These are phyloP conservation scores for Glaciozyma martinii DNA, from an alignment of 768 basidiomycete genomes.

Conservation along the genomic window DNA sequence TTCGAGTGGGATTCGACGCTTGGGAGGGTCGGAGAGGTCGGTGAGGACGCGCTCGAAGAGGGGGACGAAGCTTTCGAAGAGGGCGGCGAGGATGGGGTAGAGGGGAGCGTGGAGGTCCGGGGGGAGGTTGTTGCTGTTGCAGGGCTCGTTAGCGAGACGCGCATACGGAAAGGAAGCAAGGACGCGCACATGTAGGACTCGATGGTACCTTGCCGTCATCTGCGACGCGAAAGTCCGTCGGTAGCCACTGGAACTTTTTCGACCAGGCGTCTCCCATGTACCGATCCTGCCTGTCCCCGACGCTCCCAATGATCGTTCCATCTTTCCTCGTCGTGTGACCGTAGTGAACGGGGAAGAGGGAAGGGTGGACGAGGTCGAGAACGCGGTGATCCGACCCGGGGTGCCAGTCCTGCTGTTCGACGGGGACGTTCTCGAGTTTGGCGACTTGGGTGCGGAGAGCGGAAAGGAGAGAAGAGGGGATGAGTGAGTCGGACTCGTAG, in stretches of 20 bases:
- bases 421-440: conserved; percentile 42
- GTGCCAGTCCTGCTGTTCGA: conserved; percentile 46
- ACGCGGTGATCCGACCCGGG: conserved; percentile 45
- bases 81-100: conserved; percentile 40
- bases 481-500: conserved; percentile 39
- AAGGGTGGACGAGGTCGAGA: conserved; percentile 46
- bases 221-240: conserved; percentile 15
- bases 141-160: neutral
- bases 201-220: neutral
- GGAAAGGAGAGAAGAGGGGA: conserved; percentile 35
- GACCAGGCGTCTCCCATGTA: neutral
- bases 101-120: conserved; percentile 33
- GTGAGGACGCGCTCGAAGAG: conserved; percentile 43
- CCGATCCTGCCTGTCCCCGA: neutral
- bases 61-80: conserved; percentile 44
- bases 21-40: neutral
- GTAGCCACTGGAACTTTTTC: conserved; percentile 18
- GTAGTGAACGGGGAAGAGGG: conserved; percentile 43
- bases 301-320: neutral
- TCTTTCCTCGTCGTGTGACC: conserved; percentile 16
- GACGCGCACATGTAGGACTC: no score
- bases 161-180: neutral
- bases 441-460: neutral
- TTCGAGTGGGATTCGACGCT: conserved; percentile 16
- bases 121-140: conserved; percentile 52